Evolutionary conservation across 129 eudicot genomes (phyloP).

Genomic region (Artemisia annua): DNA sequence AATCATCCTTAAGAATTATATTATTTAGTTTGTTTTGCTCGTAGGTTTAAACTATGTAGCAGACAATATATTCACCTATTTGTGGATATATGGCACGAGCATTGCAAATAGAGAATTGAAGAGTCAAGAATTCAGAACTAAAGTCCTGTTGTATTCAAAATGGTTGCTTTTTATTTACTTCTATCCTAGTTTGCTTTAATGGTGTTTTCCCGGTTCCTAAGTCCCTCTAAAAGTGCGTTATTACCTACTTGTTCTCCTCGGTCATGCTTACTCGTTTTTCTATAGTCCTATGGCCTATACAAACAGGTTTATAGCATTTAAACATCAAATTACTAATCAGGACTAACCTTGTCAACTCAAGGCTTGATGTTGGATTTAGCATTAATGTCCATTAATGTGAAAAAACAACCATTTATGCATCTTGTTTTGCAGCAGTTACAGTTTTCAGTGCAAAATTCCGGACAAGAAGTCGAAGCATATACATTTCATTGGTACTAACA

Average conservation of each 20-base stretch:
- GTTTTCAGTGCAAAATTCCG: not conserved
- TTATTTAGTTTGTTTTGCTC: not conserved
- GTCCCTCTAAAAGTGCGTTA: not conserved
- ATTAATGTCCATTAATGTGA: slow-evolving; percentile 2
- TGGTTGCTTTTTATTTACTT: not conserved
- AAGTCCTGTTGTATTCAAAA: not conserved
- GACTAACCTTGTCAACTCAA: slow-evolving; percentile 8
- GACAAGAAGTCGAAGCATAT: not conserved
- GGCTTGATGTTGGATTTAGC: slow-evolving; percentile 1
- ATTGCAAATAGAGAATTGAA: not conserved
- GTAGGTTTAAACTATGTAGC: not conserved
- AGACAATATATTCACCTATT: not conserved
- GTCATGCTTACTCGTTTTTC: not conserved
- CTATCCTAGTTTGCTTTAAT: slow-evolving; percentile 8
- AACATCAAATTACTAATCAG: not conserved
- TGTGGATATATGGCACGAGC: not conserved
- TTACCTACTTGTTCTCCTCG: not conserved
- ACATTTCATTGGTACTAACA: not conserved
- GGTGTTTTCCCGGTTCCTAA: slow-evolving; percentile 1
- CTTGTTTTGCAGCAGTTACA: not conserved
- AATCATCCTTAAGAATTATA: not conserved
- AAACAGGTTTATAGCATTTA: not conserved
- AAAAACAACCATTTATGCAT: not conserved
- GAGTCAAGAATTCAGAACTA: not conserved
- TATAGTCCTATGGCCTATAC: not conserved